These are phyloP conservation scores for Crithidia brevicula DNA, from an alignment of 208 protist species.

Conservation along the genomic window DNA sequence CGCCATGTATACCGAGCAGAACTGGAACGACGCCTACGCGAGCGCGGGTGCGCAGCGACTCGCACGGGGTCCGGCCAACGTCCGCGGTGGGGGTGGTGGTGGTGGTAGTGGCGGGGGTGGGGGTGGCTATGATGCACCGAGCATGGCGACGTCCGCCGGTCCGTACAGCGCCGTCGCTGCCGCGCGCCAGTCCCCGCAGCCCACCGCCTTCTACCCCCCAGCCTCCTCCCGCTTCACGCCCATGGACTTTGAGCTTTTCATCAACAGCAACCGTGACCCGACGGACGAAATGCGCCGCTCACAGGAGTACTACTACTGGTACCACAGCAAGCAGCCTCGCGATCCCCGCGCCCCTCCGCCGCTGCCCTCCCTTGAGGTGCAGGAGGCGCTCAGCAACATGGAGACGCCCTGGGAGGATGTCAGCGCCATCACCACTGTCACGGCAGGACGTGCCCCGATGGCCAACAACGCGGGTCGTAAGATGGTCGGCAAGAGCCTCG, in stretches of 20 bases:
- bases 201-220: constrained; percentile 27
- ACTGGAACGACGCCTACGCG: constrained; percentile 30
- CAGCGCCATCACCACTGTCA: constrained; percentile 10
- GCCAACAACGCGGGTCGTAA: constrained; percentile 12
- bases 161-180: constrained; percentile 23
- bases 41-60: constrained; percentile 7
- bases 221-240: constrained; percentile 62
- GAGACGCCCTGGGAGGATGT: constrained; percentile 75
- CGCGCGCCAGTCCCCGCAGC: constrained; percentile 27
- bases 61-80: constrained; percentile 9
- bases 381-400: constrained; percentile 57
- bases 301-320: constrained; percentile 88
- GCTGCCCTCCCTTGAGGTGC: constrained; percentile 66
- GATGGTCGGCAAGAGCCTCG: constrained; percentile 43
- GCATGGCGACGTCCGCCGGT: constrained; percentile 11
- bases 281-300: constrained; percentile 86
- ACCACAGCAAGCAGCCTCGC: constrained; percentile 67
- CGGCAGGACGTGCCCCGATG: constrained; percentile 6
- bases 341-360: constrained; percentile 75
- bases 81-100: background rate
- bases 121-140: constrained; percentile 19
- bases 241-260: constrained; percentile 87
- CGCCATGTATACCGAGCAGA: constrained; percentile 44
- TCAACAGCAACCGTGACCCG: constrained; percentile 75
- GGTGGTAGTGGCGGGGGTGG: constrained; percentile 1